Evolutionary conservation across 2,329 filamentous ascomycete genomes (phyloP), one percentile per base, ranked within the genome.

Genomic region (Fusarium verticillioides): DNA sequence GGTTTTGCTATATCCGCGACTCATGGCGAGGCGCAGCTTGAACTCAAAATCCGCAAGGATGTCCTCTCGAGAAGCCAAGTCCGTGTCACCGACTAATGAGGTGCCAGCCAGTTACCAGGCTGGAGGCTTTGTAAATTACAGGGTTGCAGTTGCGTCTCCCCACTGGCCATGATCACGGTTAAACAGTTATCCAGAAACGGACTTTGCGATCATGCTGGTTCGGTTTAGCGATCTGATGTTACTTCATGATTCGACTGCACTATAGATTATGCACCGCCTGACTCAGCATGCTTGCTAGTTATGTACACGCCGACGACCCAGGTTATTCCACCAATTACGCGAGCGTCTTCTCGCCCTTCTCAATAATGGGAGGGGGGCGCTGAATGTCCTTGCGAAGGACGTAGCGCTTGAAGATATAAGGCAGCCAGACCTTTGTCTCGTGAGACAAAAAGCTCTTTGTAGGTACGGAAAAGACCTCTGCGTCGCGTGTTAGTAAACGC

Each of bases 391-490:
- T 36, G 8, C 34, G 46, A 5, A 74, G 54, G 0, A 74, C 9
- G 12, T 71, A 75, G 26, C 72, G 74, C 73, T 73, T 77, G 50
- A 75, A 66, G 59, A 76, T 66, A 32, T 75, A 71, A 23, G 75
- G 75, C 4, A 69, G 52, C 28, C 69, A 70, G 8, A 64, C 59
- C 37, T 46, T 59, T 19, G 69, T 63, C 63, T 78, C 76, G 69
- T 87, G 85, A 32, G 62, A 68, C 59, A 81, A 80, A 56, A 86
- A 86, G 69, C 81, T 84, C 74, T 79, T 75, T 39, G 80, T 80
- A n/a, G 85, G 84, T 2, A 87, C 85, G 15, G 82, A 83, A 39
- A 87, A 88, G 60, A 87, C 84, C 65, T 69, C 60, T 63, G 19
- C 16, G 2, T 13, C 2, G 3, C 5, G 4, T 13, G 12, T 63